A percentile compares a stretch with the other conserved stretches of the same genome.
Evolutionary conservation across 352 stramenopile genomes (phyloP).

Genomic region (Pythium dissimile): DNA sequence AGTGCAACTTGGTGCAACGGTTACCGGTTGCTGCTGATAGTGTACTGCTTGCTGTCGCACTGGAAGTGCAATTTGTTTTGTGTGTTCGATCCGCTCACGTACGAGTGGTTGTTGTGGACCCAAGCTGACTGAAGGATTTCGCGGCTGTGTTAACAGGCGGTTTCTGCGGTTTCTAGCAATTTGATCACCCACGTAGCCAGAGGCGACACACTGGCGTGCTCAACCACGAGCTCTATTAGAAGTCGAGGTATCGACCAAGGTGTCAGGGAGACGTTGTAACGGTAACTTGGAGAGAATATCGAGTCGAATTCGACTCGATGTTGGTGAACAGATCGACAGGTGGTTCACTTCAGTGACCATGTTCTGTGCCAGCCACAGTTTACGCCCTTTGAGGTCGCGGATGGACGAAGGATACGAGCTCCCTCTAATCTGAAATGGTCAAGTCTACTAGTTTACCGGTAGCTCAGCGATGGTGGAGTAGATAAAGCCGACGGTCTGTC

Average conservation of each 20-base stretch:
- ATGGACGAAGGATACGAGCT: slow-evolving; percentile 1
- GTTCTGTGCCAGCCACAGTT: slow-evolving; percentile 5
- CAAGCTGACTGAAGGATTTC: too few relatives aligned
- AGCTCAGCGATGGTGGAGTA: background rate
- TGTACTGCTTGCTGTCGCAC: too few relatives aligned
- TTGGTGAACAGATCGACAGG: slow-evolving; percentile 1
- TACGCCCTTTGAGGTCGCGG: background rate
- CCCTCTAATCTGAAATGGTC: background rate
- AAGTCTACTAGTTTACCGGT: background rate
- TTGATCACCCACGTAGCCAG: slow-evolving; percentile 5
- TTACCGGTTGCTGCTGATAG: too few relatives aligned
- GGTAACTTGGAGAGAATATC: slow-evolving; percentile 1
- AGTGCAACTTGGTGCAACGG: too few relatives aligned
- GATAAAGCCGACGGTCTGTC: background rate
- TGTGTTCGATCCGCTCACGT: too few relatives aligned
- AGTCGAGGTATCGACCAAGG: background rate
- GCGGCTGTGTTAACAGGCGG: too few relatives aligned
- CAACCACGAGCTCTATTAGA: background rate
- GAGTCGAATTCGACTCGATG: background rate
- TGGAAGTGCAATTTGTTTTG: too few relatives aligned
- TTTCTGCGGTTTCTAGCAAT: too few relatives aligned
- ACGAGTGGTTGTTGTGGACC: slow-evolving; percentile 1
- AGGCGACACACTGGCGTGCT: slow-evolving; percentile 4
- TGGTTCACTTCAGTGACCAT: background rate
- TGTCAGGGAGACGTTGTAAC: slow-evolving; percentile 1